A percentile compares a stretch with the other conserved stretches of the same genome.
These are phyloP conservation scores for Bryum argenteum DNA, from an alignment of 225 moss, liverwort and hornwort genomes.

Conservation along the genomic window DNA sequence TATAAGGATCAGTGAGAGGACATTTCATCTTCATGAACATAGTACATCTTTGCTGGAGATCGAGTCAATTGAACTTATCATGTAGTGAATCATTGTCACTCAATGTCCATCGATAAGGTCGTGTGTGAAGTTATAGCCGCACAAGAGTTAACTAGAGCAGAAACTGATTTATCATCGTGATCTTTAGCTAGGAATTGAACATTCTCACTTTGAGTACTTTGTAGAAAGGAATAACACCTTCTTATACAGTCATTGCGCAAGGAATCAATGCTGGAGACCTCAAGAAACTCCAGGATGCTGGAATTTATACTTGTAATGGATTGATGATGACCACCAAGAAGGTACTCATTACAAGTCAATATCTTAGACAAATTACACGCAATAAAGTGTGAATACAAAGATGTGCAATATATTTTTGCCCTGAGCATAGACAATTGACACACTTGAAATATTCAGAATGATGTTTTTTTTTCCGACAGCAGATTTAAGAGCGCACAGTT, in stretches of 20 bases:
- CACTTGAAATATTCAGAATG: not conserved
- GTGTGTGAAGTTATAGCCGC: not conserved
- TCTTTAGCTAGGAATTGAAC: not conserved
- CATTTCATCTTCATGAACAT: not conserved
- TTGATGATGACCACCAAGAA: conserved; percentile 94
- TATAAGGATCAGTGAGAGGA: not conserved
- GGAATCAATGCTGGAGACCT: conserved; percentile 93
- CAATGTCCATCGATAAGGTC: too few species aligned
- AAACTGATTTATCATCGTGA: not conserved
- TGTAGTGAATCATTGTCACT: too few species aligned
- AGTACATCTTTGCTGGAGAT: too few species aligned
- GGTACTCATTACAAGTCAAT: conserved; percentile 38
- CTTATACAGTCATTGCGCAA: conserved; percentile 66
- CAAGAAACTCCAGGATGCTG: conserved; percentile 90
- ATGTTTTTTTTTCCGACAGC: not conserved
- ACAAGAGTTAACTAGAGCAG: not conserved
- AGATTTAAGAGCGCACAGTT: not conserved
- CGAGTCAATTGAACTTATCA: too few species aligned
- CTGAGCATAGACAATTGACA: not conserved
- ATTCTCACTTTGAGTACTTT: not conserved
- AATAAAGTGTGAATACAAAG: not conserved
- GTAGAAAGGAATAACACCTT: conserved; percentile 9
- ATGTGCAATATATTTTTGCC: not conserved
- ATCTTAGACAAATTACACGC: not conserved
- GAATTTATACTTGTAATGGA: conserved; percentile 89